These are phyloP conservation scores for Gymnopilus dilepis DNA, from an alignment of 768 basidiomycete genomes.

Conservation along the genomic window DNA sequence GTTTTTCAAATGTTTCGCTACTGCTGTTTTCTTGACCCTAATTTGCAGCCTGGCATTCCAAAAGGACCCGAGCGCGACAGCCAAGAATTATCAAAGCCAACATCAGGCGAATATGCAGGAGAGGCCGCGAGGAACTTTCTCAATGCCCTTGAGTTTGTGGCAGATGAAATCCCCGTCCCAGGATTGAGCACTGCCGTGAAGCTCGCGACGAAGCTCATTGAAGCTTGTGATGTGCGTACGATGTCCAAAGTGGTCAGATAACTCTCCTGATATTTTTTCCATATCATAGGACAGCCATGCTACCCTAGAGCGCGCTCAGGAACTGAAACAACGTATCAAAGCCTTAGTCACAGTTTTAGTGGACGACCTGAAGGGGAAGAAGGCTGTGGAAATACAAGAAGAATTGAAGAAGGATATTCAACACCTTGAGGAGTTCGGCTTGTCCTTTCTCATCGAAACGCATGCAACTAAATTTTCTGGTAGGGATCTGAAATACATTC, in stretches of 20 bases:
- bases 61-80: neutral
- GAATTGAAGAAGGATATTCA: constrained; percentile 2
- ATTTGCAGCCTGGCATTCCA: neutral
- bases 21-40: neutral
- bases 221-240: neutral
- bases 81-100: neutral
- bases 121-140: constrained; percentile 1
- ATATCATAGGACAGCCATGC: neutral
- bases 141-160: neutral
- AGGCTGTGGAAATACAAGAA: neutral
- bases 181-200: neutral
- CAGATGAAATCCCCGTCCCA: neutral
- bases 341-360: neutral
- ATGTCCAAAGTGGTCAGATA: too few species aligned
- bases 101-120: neutral
- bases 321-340: neutral
- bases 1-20: neutral
- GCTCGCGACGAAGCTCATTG: neutral
- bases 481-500: constrained; percentile 5
- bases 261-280: neutral
- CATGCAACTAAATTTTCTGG: neutral
- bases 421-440: neutral
- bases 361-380: constrained; percentile 3
- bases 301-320: neutral
- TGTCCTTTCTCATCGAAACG: neutral